Base-by-base conservation (phyloP, 306 rosid genomes). In the Dicorynia guianensis region DNA sequence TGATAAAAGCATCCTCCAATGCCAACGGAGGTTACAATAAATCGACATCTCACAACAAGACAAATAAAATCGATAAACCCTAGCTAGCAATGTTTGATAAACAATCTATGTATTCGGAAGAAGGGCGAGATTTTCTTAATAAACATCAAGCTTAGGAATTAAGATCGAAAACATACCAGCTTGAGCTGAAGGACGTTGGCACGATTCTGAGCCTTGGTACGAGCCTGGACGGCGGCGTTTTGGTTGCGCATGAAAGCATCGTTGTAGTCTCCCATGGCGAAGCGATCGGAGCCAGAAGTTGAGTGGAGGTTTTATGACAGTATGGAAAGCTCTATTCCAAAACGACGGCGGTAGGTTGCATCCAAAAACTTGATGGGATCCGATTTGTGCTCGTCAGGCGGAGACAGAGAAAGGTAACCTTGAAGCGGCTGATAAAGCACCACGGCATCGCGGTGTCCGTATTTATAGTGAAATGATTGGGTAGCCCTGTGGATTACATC, bases 191-290 rank as follows among this genome's bases (percentile, higher is more conserved):
- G 98, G 59, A 96, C 99, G 78, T 87, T 96, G 67, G 97, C 93
- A 17, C 99, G 99, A 66, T 96, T 96, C 91, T 92, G 97, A 9
- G 92, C 97, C 80, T 96, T 96, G 88, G 99, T 81, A 4, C 97
- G 97, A 80, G 94, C 96, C 96, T 96, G 99, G 25, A 93, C 98
- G 80, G 99, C 98, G 78, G 99, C 88, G 93, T 95, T 95, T 71
- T 88, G 98, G 91, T 87, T 93, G 77, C 98, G 99, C 93, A 93
- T 44, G 80, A 93, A 85, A 33, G 99, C 86, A 73, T 95, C 99
- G 79, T 85, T 85, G 77, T 14, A 78, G 79, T 92, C 98, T 72
- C 88, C 96, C 99, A 95, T 95, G 85, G 89, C 71, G 87, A 74
- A 67, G 71, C 66, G 68, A 76, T 68, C 64, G 50, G 15, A 59